Base-by-base conservation (phyloP, 2,329 filamentous ascomycete genomes). In the Dichotomopilus funicola region DNA sequence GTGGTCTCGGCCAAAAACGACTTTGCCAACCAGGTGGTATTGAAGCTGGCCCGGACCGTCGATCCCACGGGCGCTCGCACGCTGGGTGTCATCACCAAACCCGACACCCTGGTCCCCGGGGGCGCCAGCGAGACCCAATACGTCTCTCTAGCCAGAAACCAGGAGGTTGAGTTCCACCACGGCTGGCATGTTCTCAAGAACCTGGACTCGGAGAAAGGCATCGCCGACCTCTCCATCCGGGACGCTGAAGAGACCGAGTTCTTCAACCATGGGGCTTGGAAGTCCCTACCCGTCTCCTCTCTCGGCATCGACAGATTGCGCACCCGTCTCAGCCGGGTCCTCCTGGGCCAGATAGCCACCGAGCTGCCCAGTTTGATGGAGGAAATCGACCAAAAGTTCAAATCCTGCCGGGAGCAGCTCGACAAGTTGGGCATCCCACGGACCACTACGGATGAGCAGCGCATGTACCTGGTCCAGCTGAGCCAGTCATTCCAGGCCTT, bases 21-120 rank as follows among this genome's bases (percentile, higher is more conserved):
- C 54, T 75, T 73, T 52, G 76, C 77, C 34, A 77, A 80, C 51
- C 82, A 86, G 63, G 68, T 73, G 6, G 75, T 86, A 11, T 63
- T 79, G 1, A 71, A 67, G 55, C 58, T 67, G 13, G 65, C 67
- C 6, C 62, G 65, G 0, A 42, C 58, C 0, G 63, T 62, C 10
- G 68, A 72, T 47, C 56, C 56, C 0, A 49, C 37, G 1, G 65
- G 67, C 4, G 45, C n/a, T 8, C 72, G 77, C 6, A 80, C 77
- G 0, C 61, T 80, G 1, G 77, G 77, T 41, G 67, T 54, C 65
- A 73, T 75, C 58, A 84, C 81, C 0, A 83, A 83, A 63, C 79
- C 79, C 0, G 80, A 83, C 58, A 65, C 60, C 4, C 55, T 71
- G 11, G 61, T 64, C 5, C 50, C 56, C 0, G 70, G 70, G 1